Evolutionary conservation across 345 rosid species (phyloP), one percentile per base, ranked within the genome.

Genomic region (Citrus medica): DNA sequence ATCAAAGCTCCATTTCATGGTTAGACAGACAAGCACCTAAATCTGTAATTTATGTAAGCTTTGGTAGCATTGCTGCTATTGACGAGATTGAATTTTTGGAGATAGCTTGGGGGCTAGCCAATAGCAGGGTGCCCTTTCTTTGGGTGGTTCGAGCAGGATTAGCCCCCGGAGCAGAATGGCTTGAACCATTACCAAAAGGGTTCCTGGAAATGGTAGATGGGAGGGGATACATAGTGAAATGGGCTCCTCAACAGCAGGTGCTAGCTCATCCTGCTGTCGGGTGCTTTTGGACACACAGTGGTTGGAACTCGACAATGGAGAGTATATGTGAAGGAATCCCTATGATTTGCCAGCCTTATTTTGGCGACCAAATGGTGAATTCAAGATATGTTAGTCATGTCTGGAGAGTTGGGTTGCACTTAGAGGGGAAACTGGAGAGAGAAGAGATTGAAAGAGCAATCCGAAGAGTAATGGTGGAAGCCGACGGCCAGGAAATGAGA

Each of bases 301-400:
- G 94, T 5, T 92, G 93, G 96, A 94, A 94, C 78, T 92, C 94
- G 1, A 85, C 88, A 4, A 16, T 88, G 76, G 97, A 94, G 69
- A 87, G 90, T 69, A 76, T 93, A 73, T 85, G 85, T 33, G 90
- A 88, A 67, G 89, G 92, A 33, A 90, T 88, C 25, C 95, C 97
- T 1, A 86, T 93, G 97, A 88, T 94, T 60, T 95, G 95, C 21
- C 85, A 87, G 42, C 91, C 97, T 1, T 79, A 82, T 74, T 90
- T 90, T 51, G 84, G 81, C 16, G 98, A 95, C 85, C 94, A 93
- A 67, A 74, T 4, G 66, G 83, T 84, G 27, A 89, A 90, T 64
- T 82, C 93, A 2, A 87, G 92, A 78, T 86, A 79, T 33, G 70
- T 86, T 30, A 79, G 81, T 51, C 83, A 86, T 27, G 84, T 89